Evolutionary conservation across 2,329 filamentous ascomycete species (phyloP).

Genomic region (Claviceps citrina): DNA sequence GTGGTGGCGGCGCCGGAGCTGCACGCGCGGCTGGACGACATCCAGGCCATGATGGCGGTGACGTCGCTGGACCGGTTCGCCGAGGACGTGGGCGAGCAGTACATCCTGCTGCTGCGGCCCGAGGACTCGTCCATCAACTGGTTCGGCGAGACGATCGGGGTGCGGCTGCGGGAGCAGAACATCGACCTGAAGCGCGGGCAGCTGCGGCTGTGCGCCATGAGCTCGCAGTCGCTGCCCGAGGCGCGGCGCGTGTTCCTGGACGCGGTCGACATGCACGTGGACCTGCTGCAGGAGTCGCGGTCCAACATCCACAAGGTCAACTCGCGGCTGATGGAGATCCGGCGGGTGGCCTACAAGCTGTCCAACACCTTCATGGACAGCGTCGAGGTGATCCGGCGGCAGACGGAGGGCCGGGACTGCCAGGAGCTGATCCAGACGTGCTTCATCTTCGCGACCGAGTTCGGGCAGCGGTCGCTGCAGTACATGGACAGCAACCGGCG

Average conservation of each 20-base stretch:
- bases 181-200: constrained; percentile 79
- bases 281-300: constrained; percentile 78
- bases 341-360: constrained; percentile 87
- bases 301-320: constrained; percentile 92
- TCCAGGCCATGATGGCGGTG: constrained; percentile 70
- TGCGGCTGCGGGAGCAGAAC: constrained; percentile 59
- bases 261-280: constrained; percentile 68
- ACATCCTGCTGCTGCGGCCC: constrained; percentile 71
- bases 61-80: constrained; percentile 38
- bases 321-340: constrained; percentile 77
- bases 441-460: constrained; percentile 97
- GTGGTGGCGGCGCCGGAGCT: constrained; percentile 74
- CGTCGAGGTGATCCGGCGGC: constrained; percentile 78
- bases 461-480: constrained; percentile 82
- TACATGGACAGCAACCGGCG: constrained; percentile 93
- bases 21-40: constrained; percentile 59
- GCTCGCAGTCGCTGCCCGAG: constrained; percentile 62
- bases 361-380: constrained; percentile 99
- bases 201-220: constrained; percentile 74
- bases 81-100: constrained; percentile 63
- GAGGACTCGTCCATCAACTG: constrained; percentile 66
- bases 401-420: constrained; percentile 71
- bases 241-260: constrained; percentile 68
- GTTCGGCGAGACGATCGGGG: constrained; percentile 61
- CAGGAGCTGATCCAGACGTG: constrained; percentile 95